Evolutionary conservation across 495 filamentous ascomycete genomes (phyloP), one percentile per base, ranked within the genome.

Genomic region (Lepidopterella palustris): DNA sequence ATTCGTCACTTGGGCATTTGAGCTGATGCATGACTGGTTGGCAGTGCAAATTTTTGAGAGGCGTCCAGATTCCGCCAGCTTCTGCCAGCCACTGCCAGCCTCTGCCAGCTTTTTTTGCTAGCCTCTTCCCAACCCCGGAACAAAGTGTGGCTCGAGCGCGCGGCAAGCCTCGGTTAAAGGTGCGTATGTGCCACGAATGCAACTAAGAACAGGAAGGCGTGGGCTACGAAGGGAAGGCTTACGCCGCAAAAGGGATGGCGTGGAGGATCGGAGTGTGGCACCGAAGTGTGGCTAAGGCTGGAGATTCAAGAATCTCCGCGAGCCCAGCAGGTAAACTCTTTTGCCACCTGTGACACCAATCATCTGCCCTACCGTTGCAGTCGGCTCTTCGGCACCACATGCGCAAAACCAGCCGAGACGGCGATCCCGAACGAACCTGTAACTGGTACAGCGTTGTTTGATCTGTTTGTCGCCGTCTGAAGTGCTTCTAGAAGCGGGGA

Each of bases 61-160:
- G n/a, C n/a, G n/a, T n/a, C n/a, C 61, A 47, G 35, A 51, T 58
- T 45, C 24, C 21, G 24, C 47, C 47, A 50, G 21, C 47, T 25
- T 24, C 47, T 18, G 15, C 47, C n/a, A n/a, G 39, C 39, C 6
- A 42, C 20, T 2, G 13, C 39, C 39, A 42, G 39, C 39, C 39
- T 42, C 39, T 20, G 2, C 2, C 20, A n/a, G n/a, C n/a, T n/a
- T n/a, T n/a, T n/a, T n/a, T n/a, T 15, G 35, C 35, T 18, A 42
- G 13, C 35, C 3, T 42, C 2, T 2, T 18, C 3, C 35, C 2
- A 3, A 42, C 35, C 35, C 35, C 35, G 10, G 3, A 42, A 42
- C 35, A 42, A 42, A 42, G 35, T 42, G 35, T 42, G 35, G 35
- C 35, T 42, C n/a, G 35, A 42, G 3, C 10, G 3, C 10, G 35